A percentile compares a stretch with the other conserved stretches of the same genome.
Conservation (phyloP, 495 filamentous ascomycete species). For the Chaetomium fimeti region DNA sequence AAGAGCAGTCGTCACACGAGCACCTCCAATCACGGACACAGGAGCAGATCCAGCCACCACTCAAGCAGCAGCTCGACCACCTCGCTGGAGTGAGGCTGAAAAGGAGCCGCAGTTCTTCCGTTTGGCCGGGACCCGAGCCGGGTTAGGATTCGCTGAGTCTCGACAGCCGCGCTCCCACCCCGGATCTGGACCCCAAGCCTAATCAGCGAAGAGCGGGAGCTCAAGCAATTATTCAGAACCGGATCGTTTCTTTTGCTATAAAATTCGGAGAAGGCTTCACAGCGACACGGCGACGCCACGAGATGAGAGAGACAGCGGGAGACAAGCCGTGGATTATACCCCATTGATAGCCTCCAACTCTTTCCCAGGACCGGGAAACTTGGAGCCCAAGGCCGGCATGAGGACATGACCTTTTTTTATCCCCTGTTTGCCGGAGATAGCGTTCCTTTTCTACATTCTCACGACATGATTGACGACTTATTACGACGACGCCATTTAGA, state of each 20-base stretch:
- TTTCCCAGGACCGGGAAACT: slow-evolving; percentile 20
- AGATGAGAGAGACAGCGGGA: slow-evolving; percentile 25
- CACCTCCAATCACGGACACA: slow-evolving; percentile 41
- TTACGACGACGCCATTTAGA: slow-evolving; percentile 35
- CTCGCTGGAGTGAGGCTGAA: slow-evolving; percentile 48
- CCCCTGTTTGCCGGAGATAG: background rate
- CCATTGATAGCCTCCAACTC: slow-evolving; percentile 26
- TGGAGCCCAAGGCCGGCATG: background rate
- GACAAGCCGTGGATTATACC: slow-evolving; percentile 32
- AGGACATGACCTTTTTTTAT: slow-evolving; percentile 21
- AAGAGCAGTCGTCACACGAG: slow-evolving; percentile 46
- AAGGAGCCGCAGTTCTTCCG: slow-evolving; percentile 19
- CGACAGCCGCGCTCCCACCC: slow-evolving; percentile 12
- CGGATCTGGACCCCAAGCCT: slow-evolving; percentile 10
- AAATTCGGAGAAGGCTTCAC: slow-evolving; percentile 53
- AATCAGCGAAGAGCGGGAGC: slow-evolving; percentile 15
- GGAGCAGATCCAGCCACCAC: slow-evolving; percentile 46
- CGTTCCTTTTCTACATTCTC: slow-evolving; percentile 26
- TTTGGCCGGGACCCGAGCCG: slow-evolving; percentile 3
- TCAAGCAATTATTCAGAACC: slow-evolving; percentile 13
- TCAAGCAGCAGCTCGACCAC: slow-evolving; percentile 60
- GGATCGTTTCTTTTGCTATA: slow-evolving; percentile 38
- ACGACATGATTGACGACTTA: slow-evolving; percentile 38
- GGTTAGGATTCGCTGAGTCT: slow-evolving; percentile 25
- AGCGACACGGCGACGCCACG: slow-evolving; percentile 27